phyloP scores from a whole-genome alignment of 768 basidiomycete genomes.

The Russula emetica region DNA sequence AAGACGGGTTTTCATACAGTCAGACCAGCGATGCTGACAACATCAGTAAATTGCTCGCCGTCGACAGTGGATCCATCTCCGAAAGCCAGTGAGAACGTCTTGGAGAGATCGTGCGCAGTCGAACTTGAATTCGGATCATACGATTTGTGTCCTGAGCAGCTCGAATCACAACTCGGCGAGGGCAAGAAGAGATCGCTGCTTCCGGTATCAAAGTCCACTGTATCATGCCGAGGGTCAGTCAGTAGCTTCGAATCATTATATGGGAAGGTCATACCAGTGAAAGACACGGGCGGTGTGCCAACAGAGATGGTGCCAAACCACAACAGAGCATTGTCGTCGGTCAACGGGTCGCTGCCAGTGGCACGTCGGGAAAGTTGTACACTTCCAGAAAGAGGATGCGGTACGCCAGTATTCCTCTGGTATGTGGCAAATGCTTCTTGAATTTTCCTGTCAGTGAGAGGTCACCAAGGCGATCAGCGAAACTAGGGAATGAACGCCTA shows the following conservation, averaged over 20 bases:
- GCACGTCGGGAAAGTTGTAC: slow-evolving; percentile 5
- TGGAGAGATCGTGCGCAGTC: slow-evolving; percentile 29
- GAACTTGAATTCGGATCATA: slow-evolving; percentile 12
- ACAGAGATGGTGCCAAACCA: slow-evolving; percentile 27
- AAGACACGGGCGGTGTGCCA: slow-evolving; percentile 23
- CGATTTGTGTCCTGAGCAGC: slow-evolving; percentile 30
- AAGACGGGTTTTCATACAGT: slow-evolving; percentile 13
- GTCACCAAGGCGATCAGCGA: background rate
- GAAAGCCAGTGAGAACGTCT: slow-evolving; percentile 37
- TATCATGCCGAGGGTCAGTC: background rate
- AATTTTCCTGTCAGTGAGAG: slow-evolving; percentile 19
- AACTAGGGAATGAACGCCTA: background rate
- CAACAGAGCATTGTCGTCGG: slow-evolving; percentile 1
- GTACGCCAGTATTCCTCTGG: slow-evolving; percentile 23
- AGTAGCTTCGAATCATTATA: background rate
- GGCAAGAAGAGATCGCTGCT: slow-evolving; percentile 38
- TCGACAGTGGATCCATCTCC: slow-evolving; percentile 38
- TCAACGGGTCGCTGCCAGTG: slow-evolving; percentile 10
- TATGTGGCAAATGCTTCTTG: slow-evolving; percentile 14
- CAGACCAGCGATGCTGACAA: slow-evolving; percentile 40
- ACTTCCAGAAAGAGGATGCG: slow-evolving; percentile 9
- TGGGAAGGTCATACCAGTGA: slow-evolving; percentile 10
- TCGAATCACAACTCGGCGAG: slow-evolving; percentile 30
- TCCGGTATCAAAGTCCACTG: slow-evolving; percentile 41
- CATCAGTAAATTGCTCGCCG: slow-evolving; percentile 43